A percentile compares a stretch with the other conserved stretches of the same genome.
Evolutionary conservation across 805 yeast genomes (phyloP).

Genomic region (Kazachstania bromeliacearum): DNA sequence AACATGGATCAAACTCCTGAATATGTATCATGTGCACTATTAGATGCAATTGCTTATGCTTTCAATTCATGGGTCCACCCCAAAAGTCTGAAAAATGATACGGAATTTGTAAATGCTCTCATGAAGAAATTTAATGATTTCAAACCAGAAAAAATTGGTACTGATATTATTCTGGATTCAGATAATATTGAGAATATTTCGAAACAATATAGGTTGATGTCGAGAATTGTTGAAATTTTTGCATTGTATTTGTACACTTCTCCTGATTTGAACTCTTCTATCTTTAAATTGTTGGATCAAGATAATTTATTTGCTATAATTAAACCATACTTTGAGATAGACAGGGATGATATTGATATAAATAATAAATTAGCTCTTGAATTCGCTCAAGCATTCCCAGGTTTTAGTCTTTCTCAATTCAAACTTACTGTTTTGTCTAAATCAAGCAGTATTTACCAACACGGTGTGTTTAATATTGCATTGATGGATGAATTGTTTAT

Average conservation of each 20-base stretch:
- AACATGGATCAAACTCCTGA: constrained; percentile 48
- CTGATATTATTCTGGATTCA: not conserved
- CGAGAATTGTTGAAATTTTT: constrained; percentile 66
- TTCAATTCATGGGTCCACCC: constrained; percentile 70
- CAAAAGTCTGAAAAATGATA: constrained; percentile 42
- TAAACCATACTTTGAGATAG: constrained; percentile 34
- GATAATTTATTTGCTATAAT: constrained; percentile 28
- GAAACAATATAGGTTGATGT: constrained; percentile 46
- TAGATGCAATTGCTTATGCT: constrained; percentile 66
- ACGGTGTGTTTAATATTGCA: constrained; percentile 47
- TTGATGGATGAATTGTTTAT: constrained; percentile 54
- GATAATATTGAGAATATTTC: constrained; percentile 30
- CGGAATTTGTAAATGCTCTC: constrained; percentile 27
- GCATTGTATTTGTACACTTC: constrained; percentile 63
- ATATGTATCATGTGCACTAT: constrained; percentile 52
- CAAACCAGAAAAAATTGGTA: constrained; percentile 11
- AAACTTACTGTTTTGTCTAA: constrained; percentile 37
- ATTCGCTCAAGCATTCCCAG: constrained; percentile 43
- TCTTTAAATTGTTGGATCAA: constrained; percentile 35
- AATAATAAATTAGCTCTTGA: constrained; percentile 37
- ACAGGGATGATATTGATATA: constrained; percentile 38
- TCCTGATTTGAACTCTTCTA: constrained; percentile 33
- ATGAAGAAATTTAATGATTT: constrained; percentile 32
- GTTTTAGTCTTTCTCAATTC: constrained; percentile 42
- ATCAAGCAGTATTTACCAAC: constrained; percentile 41